phyloP scores from a whole-genome alignment of 108 stramenopile genomes.

The Nitzschia inconspicua region DNA sequence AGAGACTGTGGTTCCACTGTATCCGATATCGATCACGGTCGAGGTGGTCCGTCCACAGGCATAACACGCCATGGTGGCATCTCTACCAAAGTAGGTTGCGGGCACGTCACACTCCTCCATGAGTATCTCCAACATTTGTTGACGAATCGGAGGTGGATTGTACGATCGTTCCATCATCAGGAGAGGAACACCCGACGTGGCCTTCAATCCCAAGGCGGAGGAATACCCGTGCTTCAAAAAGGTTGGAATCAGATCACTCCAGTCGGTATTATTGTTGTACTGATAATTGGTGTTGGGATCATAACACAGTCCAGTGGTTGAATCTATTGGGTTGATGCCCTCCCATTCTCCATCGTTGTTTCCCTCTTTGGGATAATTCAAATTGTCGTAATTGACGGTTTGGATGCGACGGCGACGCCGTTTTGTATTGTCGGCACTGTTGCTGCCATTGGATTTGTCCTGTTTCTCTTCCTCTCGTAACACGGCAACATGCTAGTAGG shows the following conservation, averaged over 20 bases:
- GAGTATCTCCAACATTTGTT: constrained; percentile 63
- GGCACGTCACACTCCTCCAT: constrained; percentile 81
- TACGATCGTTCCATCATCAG: constrained; percentile 75
- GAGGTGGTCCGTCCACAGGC: constrained; percentile 80
- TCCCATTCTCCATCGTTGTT: constrained; percentile 63
- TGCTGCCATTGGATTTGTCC: neutral
- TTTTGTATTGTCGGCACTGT: constrained; percentile 6
- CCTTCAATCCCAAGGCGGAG: constrained; percentile 26
- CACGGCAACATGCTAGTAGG: constrained; percentile 40
- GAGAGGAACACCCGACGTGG: constrained; percentile 47
- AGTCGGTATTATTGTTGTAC: constrained; percentile 28
- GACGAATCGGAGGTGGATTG: constrained; percentile 77
- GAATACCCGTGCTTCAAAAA: constrained; percentile 50
- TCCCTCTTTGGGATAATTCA: constrained; percentile 30
- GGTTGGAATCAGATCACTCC: constrained; percentile 40
- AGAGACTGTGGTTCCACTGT: constrained; percentile 69
- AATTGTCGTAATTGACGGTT: constrained; percentile 51
- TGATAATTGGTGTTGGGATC: constrained; percentile 15
- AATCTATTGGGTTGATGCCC: constrained; percentile 70
- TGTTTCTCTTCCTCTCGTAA: constrained; percentile 25
- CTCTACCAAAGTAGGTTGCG: constrained; percentile 84
- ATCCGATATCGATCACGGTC: constrained; percentile 80
- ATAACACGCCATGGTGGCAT: constrained; percentile 81
- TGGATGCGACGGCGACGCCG: constrained; percentile 24
- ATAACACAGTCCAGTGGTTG: constrained; percentile 67